phyloP scores from a whole-genome alignment of 139 green algal species.

The Closterium sp. region DNA sequence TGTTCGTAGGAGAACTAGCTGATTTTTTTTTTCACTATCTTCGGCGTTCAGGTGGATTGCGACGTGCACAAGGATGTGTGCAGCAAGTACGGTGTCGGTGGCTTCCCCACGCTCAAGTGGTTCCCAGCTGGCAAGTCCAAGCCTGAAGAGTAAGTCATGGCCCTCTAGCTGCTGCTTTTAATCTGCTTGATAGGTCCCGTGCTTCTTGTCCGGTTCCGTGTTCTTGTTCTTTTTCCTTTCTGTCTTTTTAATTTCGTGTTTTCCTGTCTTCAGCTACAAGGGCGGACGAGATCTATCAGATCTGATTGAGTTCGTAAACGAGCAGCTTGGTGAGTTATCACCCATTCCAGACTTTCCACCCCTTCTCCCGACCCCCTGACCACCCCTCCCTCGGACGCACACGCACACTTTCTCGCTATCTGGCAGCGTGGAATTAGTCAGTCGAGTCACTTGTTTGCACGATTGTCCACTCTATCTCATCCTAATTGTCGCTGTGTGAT shows the following conservation, averaged over 20 bases:
- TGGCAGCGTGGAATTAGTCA: no score
- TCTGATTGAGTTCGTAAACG: constrained; percentile 45
- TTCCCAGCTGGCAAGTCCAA: constrained; percentile 28
- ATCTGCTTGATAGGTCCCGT: neutral
- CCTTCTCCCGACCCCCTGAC: no score
- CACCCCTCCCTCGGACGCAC: no score
- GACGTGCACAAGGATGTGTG: constrained; percentile 53
- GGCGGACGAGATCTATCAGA: constrained; percentile 34
- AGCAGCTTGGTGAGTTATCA: constrained; percentile 21
- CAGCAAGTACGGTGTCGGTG: constrained; percentile 24
- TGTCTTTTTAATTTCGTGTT: neutral
- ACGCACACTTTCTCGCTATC: no score
- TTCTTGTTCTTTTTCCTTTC: neutral
- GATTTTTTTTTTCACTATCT: neutral
- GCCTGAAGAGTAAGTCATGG: constrained; percentile 45
- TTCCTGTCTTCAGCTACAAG: constrained; percentile 29
- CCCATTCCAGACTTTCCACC: no score
- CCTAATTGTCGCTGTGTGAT: neutral
- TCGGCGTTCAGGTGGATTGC: constrained; percentile 39
- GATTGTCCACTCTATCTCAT: no score
- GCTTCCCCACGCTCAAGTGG: constrained; percentile 51
- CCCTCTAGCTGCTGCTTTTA: neutral
- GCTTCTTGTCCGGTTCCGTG: neutral
- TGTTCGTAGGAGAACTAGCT: no score
- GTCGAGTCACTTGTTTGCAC: neutral